These are phyloP conservation scores for Colletotrichum lindemuthianum DNA, from an alignment of 2,329 filamentous ascomycete genomes.

Conservation along the genomic window DNA sequence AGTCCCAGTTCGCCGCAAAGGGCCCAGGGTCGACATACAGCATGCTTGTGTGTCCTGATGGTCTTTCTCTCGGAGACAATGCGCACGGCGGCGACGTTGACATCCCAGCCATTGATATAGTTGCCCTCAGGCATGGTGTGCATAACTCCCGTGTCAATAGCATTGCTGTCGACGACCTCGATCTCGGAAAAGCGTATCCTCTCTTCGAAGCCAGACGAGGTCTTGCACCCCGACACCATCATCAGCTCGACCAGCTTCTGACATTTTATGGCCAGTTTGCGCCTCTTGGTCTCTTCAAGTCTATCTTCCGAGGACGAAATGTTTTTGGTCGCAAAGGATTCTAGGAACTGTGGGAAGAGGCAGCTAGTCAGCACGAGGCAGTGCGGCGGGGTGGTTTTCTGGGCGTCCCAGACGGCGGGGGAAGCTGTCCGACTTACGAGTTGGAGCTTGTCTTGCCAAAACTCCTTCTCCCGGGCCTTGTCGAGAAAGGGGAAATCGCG, in stretches of 20 bases:
- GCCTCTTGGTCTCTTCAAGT: slow-evolving; percentile 93
- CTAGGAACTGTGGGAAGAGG: slow-evolving; percentile 76
- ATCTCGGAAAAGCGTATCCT: slow-evolving; percentile 96
- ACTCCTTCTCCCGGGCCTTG: slow-evolving; percentile 97
- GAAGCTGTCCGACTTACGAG: slow-evolving; percentile 68
- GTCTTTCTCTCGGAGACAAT: slow-evolving; percentile 85
- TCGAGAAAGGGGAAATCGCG: slow-evolving; percentile 98
- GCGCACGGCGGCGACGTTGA: slow-evolving; percentile 92
- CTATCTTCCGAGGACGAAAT: slow-evolving; percentile 97
- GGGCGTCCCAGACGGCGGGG: not conserved
- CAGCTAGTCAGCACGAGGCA: slow-evolving; percentile 28
- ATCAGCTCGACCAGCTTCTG: slow-evolving; percentile 97
- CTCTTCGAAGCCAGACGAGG: slow-evolving; percentile 96
- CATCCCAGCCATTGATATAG: slow-evolving; percentile 94
- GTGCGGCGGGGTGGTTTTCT: slow-evolving; percentile 8
- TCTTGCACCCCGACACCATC: slow-evolving; percentile 98
- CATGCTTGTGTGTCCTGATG: slow-evolving; percentile 89
- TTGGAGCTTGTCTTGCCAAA: slow-evolving; percentile 99
- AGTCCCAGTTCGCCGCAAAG: not conserved
- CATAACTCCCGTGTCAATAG: slow-evolving; percentile 89
- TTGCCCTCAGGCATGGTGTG: slow-evolving; percentile 91
- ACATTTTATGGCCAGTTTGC: slow-evolving; percentile 91
- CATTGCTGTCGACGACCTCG: slow-evolving; percentile 92
- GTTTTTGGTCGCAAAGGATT: slow-evolving; percentile 96
- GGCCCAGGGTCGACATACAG: slow-evolving; percentile 65